Conservation (phyloP, 2,329 filamentous ascomycete species). For the Cladosporium sp. region DNA sequence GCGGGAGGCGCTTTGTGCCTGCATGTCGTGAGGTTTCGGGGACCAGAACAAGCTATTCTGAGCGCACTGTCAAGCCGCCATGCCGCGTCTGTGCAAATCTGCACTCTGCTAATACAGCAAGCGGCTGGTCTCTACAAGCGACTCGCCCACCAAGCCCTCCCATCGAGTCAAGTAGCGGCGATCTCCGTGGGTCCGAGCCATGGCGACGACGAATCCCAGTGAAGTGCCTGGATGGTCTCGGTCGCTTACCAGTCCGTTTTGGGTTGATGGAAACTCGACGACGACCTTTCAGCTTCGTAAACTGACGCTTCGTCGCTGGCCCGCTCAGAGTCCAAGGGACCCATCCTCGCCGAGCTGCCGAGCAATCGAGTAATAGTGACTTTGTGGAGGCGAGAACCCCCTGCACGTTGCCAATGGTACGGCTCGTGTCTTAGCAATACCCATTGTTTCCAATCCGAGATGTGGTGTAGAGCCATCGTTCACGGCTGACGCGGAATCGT, state of each 20-base stretch:
- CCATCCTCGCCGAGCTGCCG: neutral
- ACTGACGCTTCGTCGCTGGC: neutral
- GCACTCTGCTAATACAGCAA: neutral
- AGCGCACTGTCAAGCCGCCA: neutral
- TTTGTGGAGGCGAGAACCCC: conserved; percentile 8
- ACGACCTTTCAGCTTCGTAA: neutral
- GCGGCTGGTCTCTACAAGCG: neutral
- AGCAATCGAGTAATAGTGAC: neutral
- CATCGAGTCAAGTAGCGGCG: neutral
- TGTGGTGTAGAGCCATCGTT: neutral
- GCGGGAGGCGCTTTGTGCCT: neutral
- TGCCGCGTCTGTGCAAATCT: neutral
- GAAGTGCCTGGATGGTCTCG: neutral
- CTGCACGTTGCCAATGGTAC: conserved; percentile 10
- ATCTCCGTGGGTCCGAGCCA: conserved; percentile 1
- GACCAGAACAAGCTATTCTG: neutral
- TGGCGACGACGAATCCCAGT: neutral
- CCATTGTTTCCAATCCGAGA: conserved; percentile 8
- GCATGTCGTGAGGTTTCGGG: neutral
- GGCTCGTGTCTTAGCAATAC: conserved; percentile 8
- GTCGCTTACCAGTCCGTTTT: neutral
- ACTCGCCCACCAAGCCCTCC: neutral
- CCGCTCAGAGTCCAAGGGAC: neutral
- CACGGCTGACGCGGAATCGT: neutral
- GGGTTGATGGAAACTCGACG: neutral